Conservation (phyloP, 768 basidiomycete genomes). For the Harrya chromipes region DNA sequence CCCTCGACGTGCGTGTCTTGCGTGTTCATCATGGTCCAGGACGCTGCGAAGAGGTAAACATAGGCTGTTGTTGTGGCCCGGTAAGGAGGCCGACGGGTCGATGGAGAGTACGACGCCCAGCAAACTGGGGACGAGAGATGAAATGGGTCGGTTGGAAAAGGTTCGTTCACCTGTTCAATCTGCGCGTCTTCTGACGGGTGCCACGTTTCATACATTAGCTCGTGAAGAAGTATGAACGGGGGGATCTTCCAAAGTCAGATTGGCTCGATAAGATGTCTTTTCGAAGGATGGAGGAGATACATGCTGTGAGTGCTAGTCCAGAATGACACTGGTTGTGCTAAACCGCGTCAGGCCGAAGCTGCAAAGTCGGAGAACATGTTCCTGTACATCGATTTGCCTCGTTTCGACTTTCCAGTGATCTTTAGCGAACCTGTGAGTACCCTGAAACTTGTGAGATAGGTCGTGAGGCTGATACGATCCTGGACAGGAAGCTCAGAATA, state of each 20-base stretch:
- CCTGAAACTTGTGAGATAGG: background rate
- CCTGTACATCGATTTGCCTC: constrained; percentile 91
- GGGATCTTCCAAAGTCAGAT: constrained; percentile 90
- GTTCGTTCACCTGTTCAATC: constrained; percentile 34
- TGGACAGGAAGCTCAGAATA: constrained; percentile 39
- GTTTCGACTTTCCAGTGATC: constrained; percentile 96
- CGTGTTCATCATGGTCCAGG: constrained; percentile 40
- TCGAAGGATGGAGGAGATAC: constrained; percentile 92
- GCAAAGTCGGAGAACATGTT: constrained; percentile 93
- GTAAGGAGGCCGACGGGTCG: constrained; percentile 81
- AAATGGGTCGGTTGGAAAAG: constrained; percentile 95
- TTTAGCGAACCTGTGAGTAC: constrained; percentile 81
- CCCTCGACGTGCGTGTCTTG: background rate
- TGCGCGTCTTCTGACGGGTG: background rate
- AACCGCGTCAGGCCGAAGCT: constrained; percentile 67
- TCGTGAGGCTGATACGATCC: background rate
- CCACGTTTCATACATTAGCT: constrained; percentile 40
- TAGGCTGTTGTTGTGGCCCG: constrained; percentile 79
- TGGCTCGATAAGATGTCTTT: constrained; percentile 96
- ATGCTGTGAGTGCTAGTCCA: constrained; percentile 56
- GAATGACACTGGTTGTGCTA: background rate
- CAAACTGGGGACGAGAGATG: constrained; percentile 76
- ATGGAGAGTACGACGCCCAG: constrained; percentile 83
- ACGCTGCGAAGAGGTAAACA: constrained; percentile 92
- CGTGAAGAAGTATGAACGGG: constrained; percentile 94